Base-by-base conservation (phyloP, 768 basidiomycete species). In the Suillus brevipes region DNA sequence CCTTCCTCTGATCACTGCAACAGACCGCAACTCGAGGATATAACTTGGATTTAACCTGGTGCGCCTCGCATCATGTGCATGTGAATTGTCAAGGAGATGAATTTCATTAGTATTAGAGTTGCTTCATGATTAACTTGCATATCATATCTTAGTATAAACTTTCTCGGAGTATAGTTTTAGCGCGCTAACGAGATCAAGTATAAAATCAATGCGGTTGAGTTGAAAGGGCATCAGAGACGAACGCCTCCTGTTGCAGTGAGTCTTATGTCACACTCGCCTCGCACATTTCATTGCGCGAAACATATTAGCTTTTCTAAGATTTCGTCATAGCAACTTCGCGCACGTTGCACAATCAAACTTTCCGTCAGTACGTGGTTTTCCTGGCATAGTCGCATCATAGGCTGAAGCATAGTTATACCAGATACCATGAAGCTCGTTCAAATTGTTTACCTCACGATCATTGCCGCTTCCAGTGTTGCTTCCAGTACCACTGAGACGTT, bases 401-500 rank as follows among this genome's bases (percentile, higher is more conserved):
- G 23, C 47, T 49, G 23, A 49, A 4, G 13, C 23, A 49, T 49
- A n/a, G 45, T n/a, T n/a, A 25, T 49, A 25, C 12, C 12, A 49
- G 47, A 49, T 23, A 49, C 47, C 13, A 49, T 49, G 47, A 49
- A 49, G 20, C n/a, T n/a, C 23, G 23, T 23, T 49, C 47, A 23
- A 6, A 14, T 25, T 12, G 1, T 23, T 23, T 49, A 13, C 47
- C 13, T 49, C 47, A 14, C 13, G 1, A 25, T 49, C 69, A 64
- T 85, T 57, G 62, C 72, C 56, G 74, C 82, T 64, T 71, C 78
- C 2, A 20, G 16, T 42, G 40, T 37, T 9, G 10, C 37, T 37
- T 9, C 37, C 9, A 37, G 37, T 12, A 9, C 37, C 37, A 37
- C 37, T 37, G 2, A 9, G 9, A 1, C 9, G 37, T 12, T 10